Evolutionary conservation across 2,329 filamentous ascomycete genomes (phyloP).

Genomic region (Xylariaceae sp.): DNA sequence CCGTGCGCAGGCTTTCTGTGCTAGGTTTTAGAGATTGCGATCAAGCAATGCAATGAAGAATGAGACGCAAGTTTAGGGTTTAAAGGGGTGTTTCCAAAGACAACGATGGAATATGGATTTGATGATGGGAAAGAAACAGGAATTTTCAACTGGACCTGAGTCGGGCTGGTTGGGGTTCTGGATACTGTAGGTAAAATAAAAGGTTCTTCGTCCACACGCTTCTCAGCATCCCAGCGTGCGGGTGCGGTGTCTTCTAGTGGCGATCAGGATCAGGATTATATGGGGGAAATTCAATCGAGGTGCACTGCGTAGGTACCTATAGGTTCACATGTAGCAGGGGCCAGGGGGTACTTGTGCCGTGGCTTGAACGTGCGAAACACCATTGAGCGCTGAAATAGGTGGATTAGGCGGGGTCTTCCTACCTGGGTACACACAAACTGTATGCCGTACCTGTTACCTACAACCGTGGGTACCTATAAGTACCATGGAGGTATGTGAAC

Average conservation of each 20-base stretch:
- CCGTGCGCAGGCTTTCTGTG: too few relatives aligned
- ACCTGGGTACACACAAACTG: too few relatives aligned
- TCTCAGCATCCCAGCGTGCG: background rate
- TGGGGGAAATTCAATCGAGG: too few relatives aligned
- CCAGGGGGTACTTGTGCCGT: background rate
- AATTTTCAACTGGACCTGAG: slow-evolving; percentile 3
- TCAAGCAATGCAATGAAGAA: background rate
- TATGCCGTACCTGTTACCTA: too few relatives aligned
- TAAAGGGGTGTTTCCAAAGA: background rate
- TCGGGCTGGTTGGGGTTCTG: slow-evolving; percentile 8
- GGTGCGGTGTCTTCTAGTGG: slow-evolving; percentile 21
- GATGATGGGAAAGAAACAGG: slow-evolving; percentile 14
- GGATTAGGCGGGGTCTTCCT: background rate
- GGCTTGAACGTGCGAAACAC: background rate
- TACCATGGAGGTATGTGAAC: too few relatives aligned
- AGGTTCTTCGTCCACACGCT: background rate
- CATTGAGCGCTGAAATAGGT: too few relatives aligned
- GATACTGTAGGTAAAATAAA: slow-evolving; percentile 4
- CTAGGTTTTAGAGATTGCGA: background rate
- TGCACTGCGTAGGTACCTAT: background rate
- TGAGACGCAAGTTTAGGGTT: background rate
- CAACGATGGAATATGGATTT: slow-evolving; percentile 7
- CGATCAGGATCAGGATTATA: slow-evolving; percentile 34
- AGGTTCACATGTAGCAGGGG: too few relatives aligned
- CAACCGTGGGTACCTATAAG: too few relatives aligned